Evolutionary conservation across 371 early-diverging fungal species (phyloP), one percentile per base, ranked within the genome.

Genomic region (Mucor plumbeus): DNA sequence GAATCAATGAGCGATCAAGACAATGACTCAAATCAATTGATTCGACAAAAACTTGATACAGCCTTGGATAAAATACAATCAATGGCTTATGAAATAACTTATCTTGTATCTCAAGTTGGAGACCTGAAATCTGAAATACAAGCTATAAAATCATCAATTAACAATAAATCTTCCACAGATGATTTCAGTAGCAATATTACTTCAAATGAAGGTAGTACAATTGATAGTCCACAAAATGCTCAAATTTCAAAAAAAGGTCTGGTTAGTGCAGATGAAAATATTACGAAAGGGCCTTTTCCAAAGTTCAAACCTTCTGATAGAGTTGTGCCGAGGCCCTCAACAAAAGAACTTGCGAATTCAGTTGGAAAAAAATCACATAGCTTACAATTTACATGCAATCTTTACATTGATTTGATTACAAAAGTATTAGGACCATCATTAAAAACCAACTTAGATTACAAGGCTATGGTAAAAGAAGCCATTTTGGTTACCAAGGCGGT

Each of bases 401-500:
- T 67, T 8, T 67, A 67, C 33, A 19, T 67, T 17, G 61, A 67
- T 19, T 39, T 67, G 21, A 67, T 67, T 33, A 36, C 53, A 36
- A 60, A 56, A 61, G 44, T 36, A 43, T 33, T 67, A 34, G 67
- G 67, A 0, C 61, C 67, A 40, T 26, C 59, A 19, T 40, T 40
- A 43, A 61, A 67, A 21, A 55, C 61, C 21, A 34, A 33, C 6
- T 36, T 67, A 26, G 67, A 67, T 15, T 67, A 67, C 40, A 67
- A 39, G 47, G 67, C 67, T 4, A 67, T 67, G 67, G 67, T 67
- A 0, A 67, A 67, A 34, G 67, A 67, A 43, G 67, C 67, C 8
- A 48, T 67, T 8, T 33, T 67, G 26, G 26, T 67, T 14, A 67
- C 67, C 4, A 67, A 67, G 11, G 61, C 67, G 1, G 61, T 67